phyloP scores from a whole-genome alignment of 2,329 filamentous ascomycete genomes.

The Graphiopsis chlorocephala region DNA sequence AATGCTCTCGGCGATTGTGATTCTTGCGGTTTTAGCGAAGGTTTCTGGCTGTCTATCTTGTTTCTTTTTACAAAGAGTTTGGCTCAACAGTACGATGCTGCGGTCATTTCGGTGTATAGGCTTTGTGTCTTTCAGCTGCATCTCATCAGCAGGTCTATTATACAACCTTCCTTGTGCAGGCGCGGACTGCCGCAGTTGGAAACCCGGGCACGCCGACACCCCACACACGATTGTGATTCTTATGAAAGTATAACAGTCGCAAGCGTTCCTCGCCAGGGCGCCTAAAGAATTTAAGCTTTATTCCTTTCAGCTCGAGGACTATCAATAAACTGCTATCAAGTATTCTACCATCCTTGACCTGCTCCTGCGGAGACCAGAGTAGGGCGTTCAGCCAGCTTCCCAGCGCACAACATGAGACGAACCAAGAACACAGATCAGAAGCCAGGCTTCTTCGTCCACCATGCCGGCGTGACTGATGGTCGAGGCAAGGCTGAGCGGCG shows the following conservation, averaged over 20 bases:
- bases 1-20: neutral
- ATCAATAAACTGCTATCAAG: neutral
- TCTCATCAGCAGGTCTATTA: neutral
- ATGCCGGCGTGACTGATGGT: neutral
- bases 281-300: neutral
- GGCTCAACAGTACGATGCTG: neutral
- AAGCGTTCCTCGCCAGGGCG: neutral
- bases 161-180: neutral
- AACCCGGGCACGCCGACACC: neutral
- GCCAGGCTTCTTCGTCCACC: neutral
- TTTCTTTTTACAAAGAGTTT: neutral
- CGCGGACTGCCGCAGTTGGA: neutral
- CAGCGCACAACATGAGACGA: neutral
- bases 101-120: neutral
- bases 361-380: neutral
- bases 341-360: neutral
- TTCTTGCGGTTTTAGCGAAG: neutral
- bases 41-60: neutral
- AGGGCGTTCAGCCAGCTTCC: neutral
- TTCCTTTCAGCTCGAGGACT: neutral
- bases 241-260: neutral
- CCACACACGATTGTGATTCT: neutral
- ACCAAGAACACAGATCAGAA: neutral
- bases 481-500: neutral
- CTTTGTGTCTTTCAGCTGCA: neutral